phyloP scores from a whole-genome alignment of 176 grass and related monocot genomes.

The Bothriochloa decipiens region DNA sequence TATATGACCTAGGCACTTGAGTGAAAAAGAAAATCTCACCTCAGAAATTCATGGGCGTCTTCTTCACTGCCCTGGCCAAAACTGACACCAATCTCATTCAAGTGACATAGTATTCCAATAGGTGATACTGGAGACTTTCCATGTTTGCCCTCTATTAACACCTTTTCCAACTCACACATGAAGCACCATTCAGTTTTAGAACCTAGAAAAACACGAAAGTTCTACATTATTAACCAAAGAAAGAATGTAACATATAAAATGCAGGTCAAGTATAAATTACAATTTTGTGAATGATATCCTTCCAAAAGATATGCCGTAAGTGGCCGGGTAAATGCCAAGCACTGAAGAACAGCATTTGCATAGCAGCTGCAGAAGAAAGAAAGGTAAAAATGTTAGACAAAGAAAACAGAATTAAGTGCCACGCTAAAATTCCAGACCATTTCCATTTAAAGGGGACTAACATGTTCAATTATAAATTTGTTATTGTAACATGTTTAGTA shows the following conservation, averaged over 20 bases:
- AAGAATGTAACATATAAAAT: constrained; percentile 32
- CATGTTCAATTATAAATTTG: constrained; percentile 1
- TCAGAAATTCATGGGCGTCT: constrained; percentile 97
- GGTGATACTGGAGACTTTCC: constrained; percentile 68
- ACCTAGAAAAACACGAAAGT: constrained; percentile 55
- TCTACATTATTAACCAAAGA: constrained; percentile 19
- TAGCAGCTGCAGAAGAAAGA: constrained; percentile 78
- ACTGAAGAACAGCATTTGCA: constrained; percentile 92
- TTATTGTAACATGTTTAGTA: constrained; percentile 13
- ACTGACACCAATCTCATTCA: constrained; percentile 55
- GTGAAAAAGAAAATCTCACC: constrained; percentile 47
- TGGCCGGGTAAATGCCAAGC: constrained; percentile 89
- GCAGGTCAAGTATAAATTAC: constrained; percentile 46
- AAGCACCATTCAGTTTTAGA: constrained; percentile 80
- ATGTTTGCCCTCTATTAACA: constrained; percentile 60
- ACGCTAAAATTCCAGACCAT: constrained; percentile 26
- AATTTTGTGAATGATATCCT: constrained; percentile 80
- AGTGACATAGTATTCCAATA: constrained; percentile 68
- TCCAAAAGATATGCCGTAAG: constrained; percentile 77
- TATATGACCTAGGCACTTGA: constrained; percentile 3
- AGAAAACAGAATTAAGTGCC: constrained; percentile 22
- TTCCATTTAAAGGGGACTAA: constrained; percentile 1
- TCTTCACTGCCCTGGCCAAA: constrained; percentile 67
- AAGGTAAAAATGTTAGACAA: constrained; percentile 38
- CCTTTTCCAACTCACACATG: constrained; percentile 82